Evolutionary conservation across 106 monocot species (phyloP), one percentile per base, ranked within the genome.

Genomic region (Vanilla planifolia): DNA sequence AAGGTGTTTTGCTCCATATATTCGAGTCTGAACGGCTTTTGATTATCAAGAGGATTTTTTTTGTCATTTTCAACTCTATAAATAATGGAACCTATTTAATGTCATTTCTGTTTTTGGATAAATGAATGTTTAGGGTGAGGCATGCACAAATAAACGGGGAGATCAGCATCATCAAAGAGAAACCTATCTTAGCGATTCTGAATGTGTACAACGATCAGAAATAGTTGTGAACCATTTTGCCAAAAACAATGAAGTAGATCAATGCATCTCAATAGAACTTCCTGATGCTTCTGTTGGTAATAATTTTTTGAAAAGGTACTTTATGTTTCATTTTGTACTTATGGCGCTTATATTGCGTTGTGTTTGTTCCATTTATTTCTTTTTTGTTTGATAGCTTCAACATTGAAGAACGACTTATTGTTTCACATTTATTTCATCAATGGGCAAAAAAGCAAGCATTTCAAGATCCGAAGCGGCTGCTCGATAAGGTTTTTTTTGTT

Each of bases 391-490:
- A 8, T 59, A 94, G 89, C 37, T 94, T 89, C 43, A 75, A 66
- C 25, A 41, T 83, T 17, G 94, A 95, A 37, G 83, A 95, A 15
- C 61, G 94, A 60, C 68, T 83, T 21, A 60, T 64, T 67, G 64
- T 95, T 30, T 95, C 94, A 45, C 78, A 80, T 55, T 56, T 95
- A 61, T 95, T 95, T 59, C 94, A 95, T 80, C 83, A 78, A 48
- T 95, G 94, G 94, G 94, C 89, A 9, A 89, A 71, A 66, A 95
- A 89, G 33, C 56, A 67, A 60, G 82, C 83, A 57, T 95, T 95
- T 75, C 86, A 95, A 47, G 64, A 73, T 59, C 85, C 89, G 55
- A 95, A 83, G 46, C 67, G 89, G 17, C 68, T 95, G 51, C 75
- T 89, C 71, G 89, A 86, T 68, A 95, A 95, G 89, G 93, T 89